These are phyloP conservation scores for Canariomyces notabilis DNA, from an alignment of 2,329 filamentous ascomycete genomes.

Conservation along the genomic window DNA sequence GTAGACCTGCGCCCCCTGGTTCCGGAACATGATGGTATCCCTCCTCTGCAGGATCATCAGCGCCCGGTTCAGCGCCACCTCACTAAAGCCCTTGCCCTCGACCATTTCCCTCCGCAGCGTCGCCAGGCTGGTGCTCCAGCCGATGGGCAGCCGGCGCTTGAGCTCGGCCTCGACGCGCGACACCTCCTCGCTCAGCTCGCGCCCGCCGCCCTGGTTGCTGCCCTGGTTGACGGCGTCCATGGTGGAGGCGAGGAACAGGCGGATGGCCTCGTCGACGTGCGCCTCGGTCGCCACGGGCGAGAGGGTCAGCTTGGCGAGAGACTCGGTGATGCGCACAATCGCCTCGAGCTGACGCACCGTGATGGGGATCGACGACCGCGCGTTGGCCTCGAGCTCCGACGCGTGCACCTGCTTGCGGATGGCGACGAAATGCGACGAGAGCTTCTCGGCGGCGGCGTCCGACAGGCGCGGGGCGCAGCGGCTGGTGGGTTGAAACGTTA, in stretches of 20 bases:
- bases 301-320: slow-evolving; percentile 84
- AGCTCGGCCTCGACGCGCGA: slow-evolving; percentile 84
- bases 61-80: slow-evolving; percentile 78
- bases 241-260: slow-evolving; percentile 90
- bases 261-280: slow-evolving; percentile 96
- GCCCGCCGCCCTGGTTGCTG: slow-evolving; percentile 72
- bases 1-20: slow-evolving; percentile 70
- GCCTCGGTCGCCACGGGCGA: slow-evolving; percentile 81
- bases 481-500: slow-evolving; percentile 43
- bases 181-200: slow-evolving; percentile 88
- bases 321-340: slow-evolving; percentile 94
- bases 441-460: slow-evolving; percentile 86
- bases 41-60: slow-evolving; percentile 80
- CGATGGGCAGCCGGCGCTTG: slow-evolving; percentile 80
- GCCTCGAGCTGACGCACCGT: slow-evolving; percentile 96
- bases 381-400: slow-evolving; percentile 82
- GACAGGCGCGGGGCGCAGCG: slow-evolving; percentile 90
- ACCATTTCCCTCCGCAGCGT: slow-evolving; percentile 87
- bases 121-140: slow-evolving; percentile 87
- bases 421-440: slow-evolving; percentile 94
- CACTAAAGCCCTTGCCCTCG: slow-evolving; percentile 82
- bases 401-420: slow-evolving; percentile 92
- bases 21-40: slow-evolving; percentile 78
- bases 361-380: slow-evolving; percentile 90
- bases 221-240: slow-evolving; percentile 97